phyloP scores from a whole-genome alignment of 768 basidiomycete species.

The Collybia mongolica region DNA sequence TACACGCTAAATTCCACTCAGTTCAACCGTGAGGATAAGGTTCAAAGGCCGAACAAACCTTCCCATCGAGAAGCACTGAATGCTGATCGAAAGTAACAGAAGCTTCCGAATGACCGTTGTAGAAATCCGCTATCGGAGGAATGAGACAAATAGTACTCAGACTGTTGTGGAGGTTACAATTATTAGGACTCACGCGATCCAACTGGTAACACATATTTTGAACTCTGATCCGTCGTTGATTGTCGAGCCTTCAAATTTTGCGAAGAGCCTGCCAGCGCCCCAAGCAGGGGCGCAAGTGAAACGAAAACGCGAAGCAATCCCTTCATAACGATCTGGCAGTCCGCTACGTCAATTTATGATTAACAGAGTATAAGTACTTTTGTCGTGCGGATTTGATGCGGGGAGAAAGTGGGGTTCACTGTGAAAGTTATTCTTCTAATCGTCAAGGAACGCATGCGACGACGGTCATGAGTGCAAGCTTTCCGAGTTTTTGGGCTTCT shows the following conservation, averaged over 20 bases:
- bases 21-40: too few species aligned
- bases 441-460: constrained; percentile 8
- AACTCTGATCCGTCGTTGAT: constrained; percentile 19
- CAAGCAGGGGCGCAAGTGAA: constrained; percentile 8
- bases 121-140: constrained; percentile 13
- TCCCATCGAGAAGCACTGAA: constrained; percentile 32
- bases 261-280: not conserved
- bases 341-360: not conserved
- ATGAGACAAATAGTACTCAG: not conserved
- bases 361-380: constrained; percentile 7
- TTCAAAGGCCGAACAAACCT: constrained; percentile 15
- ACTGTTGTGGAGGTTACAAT: not conserved
- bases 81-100: constrained; percentile 35
- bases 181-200: constrained; percentile 15
- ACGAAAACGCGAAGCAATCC: constrained; percentile 9
- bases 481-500: constrained; percentile 3
- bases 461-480: constrained; percentile 12
- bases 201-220: constrained; percentile 19
- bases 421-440: constrained; percentile 2
- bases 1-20: constrained; percentile 29
- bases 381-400: constrained; percentile 12
- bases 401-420: constrained; percentile 7
- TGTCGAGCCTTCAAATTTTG: constrained; percentile 10
- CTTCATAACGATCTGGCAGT: constrained; percentile 7
- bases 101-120: constrained; percentile 26